These are phyloP conservation scores for Bullera alba DNA, from an alignment of 768 basidiomycete species.

Conservation along the genomic window DNA sequence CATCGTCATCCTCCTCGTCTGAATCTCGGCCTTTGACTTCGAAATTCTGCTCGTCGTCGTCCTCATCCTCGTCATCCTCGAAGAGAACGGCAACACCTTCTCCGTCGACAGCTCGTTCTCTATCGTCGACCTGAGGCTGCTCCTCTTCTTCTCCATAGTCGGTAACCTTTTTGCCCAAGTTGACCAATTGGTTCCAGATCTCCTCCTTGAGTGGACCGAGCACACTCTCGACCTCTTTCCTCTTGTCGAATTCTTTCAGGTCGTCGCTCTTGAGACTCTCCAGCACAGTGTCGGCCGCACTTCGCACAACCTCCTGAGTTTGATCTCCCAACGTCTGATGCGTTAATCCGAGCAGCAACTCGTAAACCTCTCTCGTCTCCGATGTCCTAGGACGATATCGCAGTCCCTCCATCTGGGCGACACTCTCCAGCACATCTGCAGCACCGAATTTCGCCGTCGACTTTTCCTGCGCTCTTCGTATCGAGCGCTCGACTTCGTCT, in stretches of 20 bases:
- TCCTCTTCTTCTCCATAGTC: constrained; percentile 90
- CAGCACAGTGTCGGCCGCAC: constrained; percentile 85
- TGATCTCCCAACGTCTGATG: constrained; percentile 85
- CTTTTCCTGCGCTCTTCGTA: constrained; percentile 55
- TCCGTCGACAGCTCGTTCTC: constrained; percentile 81
- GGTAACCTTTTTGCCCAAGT: constrained; percentile 85
- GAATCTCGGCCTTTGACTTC: constrained; percentile 72
- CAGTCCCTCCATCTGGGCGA: constrained; percentile 85
- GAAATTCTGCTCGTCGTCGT: constrained; percentile 71
- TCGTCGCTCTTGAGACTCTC: constrained; percentile 81
- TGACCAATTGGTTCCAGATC: constrained; percentile 72
- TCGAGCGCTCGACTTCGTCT: constrained; percentile 39
- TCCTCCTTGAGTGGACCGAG: constrained; percentile 63
- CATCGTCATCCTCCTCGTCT: constrained; percentile 64
- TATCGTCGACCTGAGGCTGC: constrained; percentile 62
- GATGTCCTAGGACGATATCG: constrained; percentile 87
- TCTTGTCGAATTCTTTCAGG: constrained; percentile 94
- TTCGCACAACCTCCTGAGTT: constrained; percentile 89
- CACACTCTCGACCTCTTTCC: constrained; percentile 80
- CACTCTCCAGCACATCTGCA: constrained; percentile 87
- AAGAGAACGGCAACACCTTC: constrained; percentile 98
- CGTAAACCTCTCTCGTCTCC: constrained; percentile 90
- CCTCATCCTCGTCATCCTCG: constrained; percentile 93
- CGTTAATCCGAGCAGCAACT: constrained; percentile 75
- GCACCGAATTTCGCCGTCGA: constrained; percentile 56